These are phyloP conservation scores for Pichia occidentalis DNA, from an alignment of 805 yeast genomes.

Conservation along the genomic window DNA sequence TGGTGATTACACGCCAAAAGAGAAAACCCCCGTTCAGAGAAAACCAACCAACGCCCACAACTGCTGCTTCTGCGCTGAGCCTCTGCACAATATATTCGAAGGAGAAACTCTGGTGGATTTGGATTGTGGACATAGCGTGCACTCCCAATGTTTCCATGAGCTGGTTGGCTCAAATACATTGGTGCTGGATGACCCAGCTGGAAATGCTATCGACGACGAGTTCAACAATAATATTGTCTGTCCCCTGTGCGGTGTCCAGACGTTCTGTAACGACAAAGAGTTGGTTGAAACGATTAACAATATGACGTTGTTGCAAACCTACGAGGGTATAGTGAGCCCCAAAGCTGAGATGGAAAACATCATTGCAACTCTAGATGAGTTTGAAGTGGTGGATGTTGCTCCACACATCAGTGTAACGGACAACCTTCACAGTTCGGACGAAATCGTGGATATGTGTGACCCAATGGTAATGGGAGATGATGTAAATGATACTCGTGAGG, in stretches of 20 bases:
- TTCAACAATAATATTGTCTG: slow-evolving; percentile 11
- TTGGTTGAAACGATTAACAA: neutral
- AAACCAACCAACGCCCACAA: neutral
- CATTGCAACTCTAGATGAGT: slow-evolving; percentile 6
- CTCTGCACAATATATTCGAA: slow-evolving; percentile 31
- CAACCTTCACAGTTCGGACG: neutral
- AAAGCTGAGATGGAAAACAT: slow-evolving; percentile 1
- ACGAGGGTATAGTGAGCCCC: slow-evolving; percentile 3
- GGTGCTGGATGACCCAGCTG: neutral
- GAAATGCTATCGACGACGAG: neutral
- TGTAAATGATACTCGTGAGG: neutral
- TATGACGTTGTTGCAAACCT: neutral
- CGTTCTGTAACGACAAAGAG: slow-evolving; percentile 5
- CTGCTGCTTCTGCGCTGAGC: slow-evolving; percentile 42
- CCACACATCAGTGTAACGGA: too few relatives aligned
- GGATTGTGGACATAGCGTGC: slow-evolving; percentile 39
- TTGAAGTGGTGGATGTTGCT: neutral
- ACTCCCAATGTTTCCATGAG: slow-evolving; percentile 37
- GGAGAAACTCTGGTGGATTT: slow-evolving; percentile 40
- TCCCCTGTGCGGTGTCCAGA: slow-evolving; percentile 10
- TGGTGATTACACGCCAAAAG: too few relatives aligned
- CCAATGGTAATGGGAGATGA: neutral
- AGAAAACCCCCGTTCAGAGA: too few relatives aligned
- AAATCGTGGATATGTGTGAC: neutral
- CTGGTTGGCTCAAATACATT: slow-evolving; percentile 13